Conservation (phyloP, 495 filamentous ascomycete species). For the Glutinoglossum americanum region DNA sequence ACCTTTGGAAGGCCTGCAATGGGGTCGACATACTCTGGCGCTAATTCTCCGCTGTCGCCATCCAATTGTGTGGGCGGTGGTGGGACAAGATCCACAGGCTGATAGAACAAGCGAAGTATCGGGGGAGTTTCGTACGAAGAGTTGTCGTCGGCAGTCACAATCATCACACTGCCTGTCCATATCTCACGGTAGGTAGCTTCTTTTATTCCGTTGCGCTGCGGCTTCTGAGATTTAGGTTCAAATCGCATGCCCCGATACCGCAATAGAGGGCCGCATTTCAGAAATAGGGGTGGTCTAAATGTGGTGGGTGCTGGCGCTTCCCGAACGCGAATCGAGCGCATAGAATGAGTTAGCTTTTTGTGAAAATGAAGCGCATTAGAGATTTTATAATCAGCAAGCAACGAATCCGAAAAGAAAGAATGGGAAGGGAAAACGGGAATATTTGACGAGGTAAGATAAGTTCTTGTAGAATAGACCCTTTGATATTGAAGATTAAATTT, state of each 20-base stretch:
- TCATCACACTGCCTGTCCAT: conserved; percentile 87
- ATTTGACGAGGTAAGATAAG: neutral
- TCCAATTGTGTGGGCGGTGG: conserved; percentile 53
- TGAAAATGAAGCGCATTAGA: conserved; percentile 14
- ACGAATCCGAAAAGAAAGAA: neutral
- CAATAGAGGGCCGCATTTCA: conserved; percentile 77
- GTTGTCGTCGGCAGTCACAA: conserved; percentile 63
- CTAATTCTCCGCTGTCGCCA: conserved; percentile 35
- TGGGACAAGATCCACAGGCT: conserved; percentile 65
- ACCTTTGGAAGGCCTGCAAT: conserved; percentile 73
- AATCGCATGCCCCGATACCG: conserved; percentile 60
- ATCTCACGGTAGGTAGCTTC: conserved; percentile 37
- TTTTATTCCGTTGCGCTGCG: conserved; percentile 17
- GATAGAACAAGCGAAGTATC: conserved; percentile 58
- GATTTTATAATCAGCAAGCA: neutral
- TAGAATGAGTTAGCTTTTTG: conserved; percentile 11
- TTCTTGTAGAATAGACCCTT: neutral
- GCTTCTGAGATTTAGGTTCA: conserved; percentile 23
- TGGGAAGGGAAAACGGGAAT: neutral
- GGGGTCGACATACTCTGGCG: conserved; percentile 71
- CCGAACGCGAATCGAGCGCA: neutral
- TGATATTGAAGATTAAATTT: neutral
- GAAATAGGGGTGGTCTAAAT: conserved; percentile 64
- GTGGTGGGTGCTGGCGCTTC: conserved; percentile 21
- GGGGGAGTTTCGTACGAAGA: conserved; percentile 67